These are phyloP conservation scores for Silene latifolia DNA, from an alignment of 148 eudicot genomes.

Conservation along the genomic window DNA sequence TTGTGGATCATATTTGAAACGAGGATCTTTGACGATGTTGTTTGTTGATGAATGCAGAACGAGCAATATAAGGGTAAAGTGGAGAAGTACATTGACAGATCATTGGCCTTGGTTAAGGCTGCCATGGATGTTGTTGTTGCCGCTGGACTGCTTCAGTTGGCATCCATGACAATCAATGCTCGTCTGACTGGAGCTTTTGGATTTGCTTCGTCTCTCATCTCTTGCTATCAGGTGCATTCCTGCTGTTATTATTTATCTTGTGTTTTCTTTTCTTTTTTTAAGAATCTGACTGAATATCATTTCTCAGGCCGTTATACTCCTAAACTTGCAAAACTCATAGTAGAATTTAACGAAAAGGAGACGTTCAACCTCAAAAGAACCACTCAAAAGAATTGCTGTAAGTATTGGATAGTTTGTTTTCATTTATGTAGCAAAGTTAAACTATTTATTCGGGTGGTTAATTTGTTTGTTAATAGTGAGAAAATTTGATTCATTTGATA, in stretches of 20 bases:
- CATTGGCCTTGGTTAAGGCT: constrained; percentile 72
- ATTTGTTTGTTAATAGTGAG: too few relatives aligned
- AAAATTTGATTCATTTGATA: too few relatives aligned
- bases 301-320: too few relatives aligned
- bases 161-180: constrained; percentile 86
- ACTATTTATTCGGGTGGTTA: too few relatives aligned
- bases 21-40: not conserved
- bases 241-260: not conserved
- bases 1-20: not conserved
- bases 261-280: not conserved
- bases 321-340: too few relatives aligned
- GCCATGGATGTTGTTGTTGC: constrained; percentile 86
- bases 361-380: too few relatives aligned
- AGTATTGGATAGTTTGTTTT: too few relatives aligned
- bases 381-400: too few relatives aligned
- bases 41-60: constrained; percentile 41
- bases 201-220: constrained; percentile 75
- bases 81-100: constrained; percentile 72
- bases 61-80: constrained; percentile 65
- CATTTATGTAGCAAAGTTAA: too few relatives aligned
- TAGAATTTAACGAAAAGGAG: too few relatives aligned
- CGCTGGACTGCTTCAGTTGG: constrained; percentile 80
- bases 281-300: too few relatives aligned
- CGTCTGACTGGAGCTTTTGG: constrained; percentile 96
- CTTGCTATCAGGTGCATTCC: constrained; percentile 86